These are phyloP conservation scores for Parastagonospora nodorum DNA, from an alignment of 2,329 filamentous ascomycete genomes.

Conservation along the genomic window DNA sequence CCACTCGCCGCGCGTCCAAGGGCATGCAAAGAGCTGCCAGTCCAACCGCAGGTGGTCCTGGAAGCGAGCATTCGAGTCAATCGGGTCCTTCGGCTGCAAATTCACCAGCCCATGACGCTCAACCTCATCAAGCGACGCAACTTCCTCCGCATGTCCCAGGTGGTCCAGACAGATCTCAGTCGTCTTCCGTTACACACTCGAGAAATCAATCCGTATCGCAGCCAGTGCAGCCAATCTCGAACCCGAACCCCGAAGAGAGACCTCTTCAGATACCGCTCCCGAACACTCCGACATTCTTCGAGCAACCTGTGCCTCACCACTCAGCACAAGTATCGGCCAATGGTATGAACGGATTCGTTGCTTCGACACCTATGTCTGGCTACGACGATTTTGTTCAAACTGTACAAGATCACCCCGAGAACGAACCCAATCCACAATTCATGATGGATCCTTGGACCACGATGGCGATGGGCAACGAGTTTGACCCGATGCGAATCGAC, in stretches of 20 bases:
- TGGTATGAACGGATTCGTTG: conserved; percentile 48
- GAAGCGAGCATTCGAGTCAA: conserved; percentile 43
- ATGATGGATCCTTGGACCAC: conserved; percentile 55
- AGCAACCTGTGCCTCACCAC: conserved; percentile 45
- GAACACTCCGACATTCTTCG: conserved; percentile 48
- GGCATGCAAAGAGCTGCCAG: conserved; percentile 37
- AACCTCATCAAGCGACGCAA: conserved; percentile 27
- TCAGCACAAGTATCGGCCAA: conserved; percentile 41
- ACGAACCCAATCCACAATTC: conserved; percentile 52
- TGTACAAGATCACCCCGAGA: conserved; percentile 49
- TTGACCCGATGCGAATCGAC: conserved; percentile 52
- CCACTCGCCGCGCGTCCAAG: conserved; percentile 55
- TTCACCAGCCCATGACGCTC: conserved; percentile 39
- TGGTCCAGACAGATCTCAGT: conserved; percentile 38
- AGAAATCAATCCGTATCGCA: conserved; percentile 40
- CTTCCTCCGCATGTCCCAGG: conserved; percentile 19
- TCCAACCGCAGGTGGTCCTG: conserved; percentile 22
- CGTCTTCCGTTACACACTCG: conserved; percentile 36
- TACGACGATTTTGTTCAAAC: conserved; percentile 53
- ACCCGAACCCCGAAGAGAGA: conserved; percentile 43
- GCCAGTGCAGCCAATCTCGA: conserved; percentile 35
- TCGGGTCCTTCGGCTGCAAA: conserved; percentile 39
- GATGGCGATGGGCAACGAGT: conserved; percentile 52
- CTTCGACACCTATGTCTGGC: conserved; percentile 52
- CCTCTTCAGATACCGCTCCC: conserved; percentile 30